Conservation (phyloP, 768 basidiomycete species). For the Tylopilus sp. region DNA sequence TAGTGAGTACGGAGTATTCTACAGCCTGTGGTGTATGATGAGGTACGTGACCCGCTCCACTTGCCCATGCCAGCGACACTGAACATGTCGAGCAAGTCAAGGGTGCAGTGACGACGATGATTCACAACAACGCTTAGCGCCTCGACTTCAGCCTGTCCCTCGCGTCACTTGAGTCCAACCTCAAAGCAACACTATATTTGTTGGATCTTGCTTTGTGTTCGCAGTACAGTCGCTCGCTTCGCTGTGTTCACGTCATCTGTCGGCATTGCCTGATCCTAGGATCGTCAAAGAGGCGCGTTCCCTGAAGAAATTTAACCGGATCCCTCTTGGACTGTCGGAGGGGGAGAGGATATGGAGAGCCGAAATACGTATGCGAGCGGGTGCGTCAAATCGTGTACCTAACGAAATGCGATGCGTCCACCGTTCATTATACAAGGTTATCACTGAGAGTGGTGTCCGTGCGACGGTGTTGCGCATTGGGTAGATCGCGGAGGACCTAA, state of each 20-base stretch:
- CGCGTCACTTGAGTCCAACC: conserved; percentile 28
- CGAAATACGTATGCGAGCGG: conserved; percentile 32
- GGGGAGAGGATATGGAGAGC: conserved; percentile 36
- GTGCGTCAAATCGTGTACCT: background rate
- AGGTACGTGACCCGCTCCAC: too few species aligned
- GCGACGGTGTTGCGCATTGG: conserved; percentile 30
- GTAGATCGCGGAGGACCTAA: conserved; percentile 33
- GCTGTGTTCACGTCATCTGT: conserved; percentile 27
- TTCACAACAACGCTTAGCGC: background rate
- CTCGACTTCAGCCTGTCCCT: conserved; percentile 27
- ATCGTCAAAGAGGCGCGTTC: conserved; percentile 8
- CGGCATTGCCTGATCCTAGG: conserved; percentile 19
- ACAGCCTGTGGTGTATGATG: too few species aligned
- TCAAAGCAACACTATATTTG: conserved; percentile 32
- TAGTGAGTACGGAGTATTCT: too few species aligned
- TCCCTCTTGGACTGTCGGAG: conserved; percentile 26
- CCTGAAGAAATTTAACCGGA: conserved; percentile 34
- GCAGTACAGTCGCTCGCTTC: conserved; percentile 3
- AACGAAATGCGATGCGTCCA: background rate
- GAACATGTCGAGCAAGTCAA: too few species aligned
- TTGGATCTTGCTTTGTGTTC: conserved; percentile 34
- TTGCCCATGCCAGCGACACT: too few species aligned
- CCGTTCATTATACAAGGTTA: conserved; percentile 11
- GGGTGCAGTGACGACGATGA: too few species aligned
- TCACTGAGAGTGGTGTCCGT: conserved; percentile 24